Percentiles rank a stretch among this genome's conserved stretches.
phyloP scores from a whole-genome alignment of 345 rosid species.

The Brassica napus region DNA sequence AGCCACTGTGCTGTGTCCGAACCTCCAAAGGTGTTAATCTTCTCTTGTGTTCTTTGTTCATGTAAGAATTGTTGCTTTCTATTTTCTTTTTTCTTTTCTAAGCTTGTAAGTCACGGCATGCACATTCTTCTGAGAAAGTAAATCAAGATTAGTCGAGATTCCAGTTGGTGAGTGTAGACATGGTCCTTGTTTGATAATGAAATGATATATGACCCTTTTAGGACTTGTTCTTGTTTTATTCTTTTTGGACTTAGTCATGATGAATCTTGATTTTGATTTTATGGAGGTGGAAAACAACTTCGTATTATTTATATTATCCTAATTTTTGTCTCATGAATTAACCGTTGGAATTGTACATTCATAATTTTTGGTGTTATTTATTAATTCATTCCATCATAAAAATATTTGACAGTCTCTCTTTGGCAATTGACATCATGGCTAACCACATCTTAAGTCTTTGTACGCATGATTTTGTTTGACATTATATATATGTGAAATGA shows the following conservation, averaged over 20 bases:
- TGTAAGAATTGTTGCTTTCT: conserved; percentile 21
- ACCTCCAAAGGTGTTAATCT: conserved; percentile 8
- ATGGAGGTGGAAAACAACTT: not conserved
- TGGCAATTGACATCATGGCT: not conserved
- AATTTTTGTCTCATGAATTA: not conserved
- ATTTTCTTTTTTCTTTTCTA: not conserved
- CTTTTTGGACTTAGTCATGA: not conserved
- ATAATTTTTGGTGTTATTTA: not conserved
- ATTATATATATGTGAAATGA: not conserved
- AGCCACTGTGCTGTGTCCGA: conserved; percentile 2
- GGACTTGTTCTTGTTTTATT: not conserved
- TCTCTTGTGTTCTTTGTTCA: conserved; percentile 1
- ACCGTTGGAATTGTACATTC: not conserved
- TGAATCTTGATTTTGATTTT: conserved; percentile 8
- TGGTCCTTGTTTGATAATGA: conserved; percentile 20
- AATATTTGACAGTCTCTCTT: not conserved
- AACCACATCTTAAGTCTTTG: too few species aligned
- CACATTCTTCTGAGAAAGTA: conserved; percentile 29
- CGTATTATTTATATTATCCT: not conserved
- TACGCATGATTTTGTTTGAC: too few species aligned
- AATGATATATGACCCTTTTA: not conserved
- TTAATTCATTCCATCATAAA: not conserved
- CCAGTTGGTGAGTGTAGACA: conserved; percentile 6
- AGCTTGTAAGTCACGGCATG: conserved; percentile 20
- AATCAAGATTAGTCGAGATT: conserved; percentile 23